Evolutionary conservation across 2,329 filamentous ascomycete species (phyloP), one percentile per base, ranked within the genome.

Genomic region (Plenodomus tracheiphilus): DNA sequence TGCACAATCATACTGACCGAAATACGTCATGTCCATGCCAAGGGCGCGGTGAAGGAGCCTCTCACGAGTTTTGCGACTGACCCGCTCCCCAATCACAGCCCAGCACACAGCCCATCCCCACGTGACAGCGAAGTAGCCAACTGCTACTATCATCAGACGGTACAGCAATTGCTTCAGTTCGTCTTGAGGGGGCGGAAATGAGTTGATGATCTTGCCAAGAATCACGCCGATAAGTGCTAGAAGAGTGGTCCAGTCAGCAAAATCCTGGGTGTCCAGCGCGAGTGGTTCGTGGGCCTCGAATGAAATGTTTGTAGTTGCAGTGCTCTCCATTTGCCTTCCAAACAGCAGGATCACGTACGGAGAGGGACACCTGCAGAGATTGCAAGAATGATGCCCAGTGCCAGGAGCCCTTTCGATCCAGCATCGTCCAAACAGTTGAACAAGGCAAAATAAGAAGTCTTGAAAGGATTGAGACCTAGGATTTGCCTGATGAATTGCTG

Each of bases 221-320:
- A 79, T 75, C 46, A 87, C 79, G 32, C 81, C 83, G 64, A 86
- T 82, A n/a, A 86, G 70, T 81, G 84, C 28, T 32, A 11, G 10
- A 32, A 32, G 6, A 32, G 28, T 15, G 28, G 22, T 25, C 16
- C 30, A 35, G 15, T 17, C 9, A 16, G 30, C 22, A 16, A 11
- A 32, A 32, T 22, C 13, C 11, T 40, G 22, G n/a, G 28, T 17
- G n/a, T 11, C 28, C 6, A 32, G 28, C 28, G 28, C 28, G 28
- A 15, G 11, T 15, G 8, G 6, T 11, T 11, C 15, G 9, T 32
- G 7, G 8, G 28, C 13, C 15, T 15, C 13, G 11, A 10, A 32
- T 4, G 9, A 32, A 10, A 32, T 15, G 13, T 32, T 6, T 11
- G 28, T 7, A 32, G 28, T 4, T 11, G 15, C 8, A 4, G 13